A percentile compares a stretch with the other conserved stretches of the same genome.
Evolutionary conservation across 768 basidiomycete genomes (phyloP).

Genomic region (Macrolepiota dolichaula): DNA sequence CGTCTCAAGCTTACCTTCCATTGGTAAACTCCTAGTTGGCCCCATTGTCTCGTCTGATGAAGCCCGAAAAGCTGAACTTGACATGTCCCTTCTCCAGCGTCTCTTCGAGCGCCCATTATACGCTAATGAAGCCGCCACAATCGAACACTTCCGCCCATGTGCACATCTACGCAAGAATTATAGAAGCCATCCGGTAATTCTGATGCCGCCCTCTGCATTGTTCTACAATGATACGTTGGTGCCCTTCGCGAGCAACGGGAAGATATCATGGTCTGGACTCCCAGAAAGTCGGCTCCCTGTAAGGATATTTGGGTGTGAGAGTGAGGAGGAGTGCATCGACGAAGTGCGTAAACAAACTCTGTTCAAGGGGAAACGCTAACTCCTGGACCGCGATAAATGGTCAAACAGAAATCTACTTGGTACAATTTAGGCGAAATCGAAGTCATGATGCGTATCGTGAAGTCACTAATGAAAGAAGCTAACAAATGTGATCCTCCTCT

Average conservation of each 20-base stretch:
- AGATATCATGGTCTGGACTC: slow-evolving; percentile 36
- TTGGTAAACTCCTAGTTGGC: slow-evolving; percentile 33
- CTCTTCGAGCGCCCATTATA: slow-evolving; percentile 43
- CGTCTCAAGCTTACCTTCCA: background rate
- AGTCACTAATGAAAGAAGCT: slow-evolving; percentile 34
- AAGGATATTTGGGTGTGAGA: slow-evolving; percentile 40
- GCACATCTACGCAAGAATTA: slow-evolving; percentile 33
- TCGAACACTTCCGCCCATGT: slow-evolving; percentile 1
- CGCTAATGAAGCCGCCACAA: slow-evolving; percentile 15
- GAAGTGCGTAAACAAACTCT: slow-evolving; percentile 27
- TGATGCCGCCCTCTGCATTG: slow-evolving; percentile 53
- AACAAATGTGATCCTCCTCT: slow-evolving; percentile 36
- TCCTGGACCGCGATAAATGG: background rate
- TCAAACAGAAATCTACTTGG: slow-evolving; percentile 42
- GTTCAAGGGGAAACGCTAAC: background rate
- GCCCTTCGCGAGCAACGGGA: slow-evolving; percentile 42
- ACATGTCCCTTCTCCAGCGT: slow-evolving; percentile 47
- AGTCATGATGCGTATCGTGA: slow-evolving; percentile 33
- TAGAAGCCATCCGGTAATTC: slow-evolving; percentile 47
- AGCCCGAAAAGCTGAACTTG: slow-evolving; percentile 41
- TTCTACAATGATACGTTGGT: slow-evolving; percentile 48
- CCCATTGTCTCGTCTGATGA: slow-evolving; percentile 43
- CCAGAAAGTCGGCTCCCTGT: slow-evolving; percentile 37
- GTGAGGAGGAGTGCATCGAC: slow-evolving; percentile 40
- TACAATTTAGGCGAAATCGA: slow-evolving; percentile 46